Evolutionary conservation across 345 rosid species (phyloP).

Genomic region (Euphorbia pulcherrima): DNA sequence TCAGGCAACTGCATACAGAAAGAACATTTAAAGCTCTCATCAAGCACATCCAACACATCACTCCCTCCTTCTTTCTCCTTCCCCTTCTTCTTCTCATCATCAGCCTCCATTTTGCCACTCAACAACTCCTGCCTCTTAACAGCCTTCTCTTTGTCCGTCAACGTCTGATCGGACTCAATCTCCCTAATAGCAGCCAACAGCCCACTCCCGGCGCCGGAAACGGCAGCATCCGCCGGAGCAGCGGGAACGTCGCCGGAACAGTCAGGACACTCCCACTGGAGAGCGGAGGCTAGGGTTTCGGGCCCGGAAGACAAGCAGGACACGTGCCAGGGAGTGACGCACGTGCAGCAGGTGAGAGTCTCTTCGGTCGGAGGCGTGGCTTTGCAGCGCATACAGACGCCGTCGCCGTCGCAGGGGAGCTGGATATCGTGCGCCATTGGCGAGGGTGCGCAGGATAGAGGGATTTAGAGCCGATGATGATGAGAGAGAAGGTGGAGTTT

Average conservation of each 20-base stretch:
- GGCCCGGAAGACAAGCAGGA: constrained; percentile 42
- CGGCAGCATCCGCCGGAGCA: not conserved
- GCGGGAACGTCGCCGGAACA: constrained; percentile 26
- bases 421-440: constrained; percentile 44
- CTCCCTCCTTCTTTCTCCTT: constrained; percentile 5
- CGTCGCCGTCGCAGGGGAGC: constrained; percentile 66
- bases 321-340: constrained; percentile 75
- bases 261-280: constrained; percentile 71
- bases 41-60: constrained; percentile 35
- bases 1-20: constrained; percentile 59
- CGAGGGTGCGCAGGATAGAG: constrained; percentile 4
- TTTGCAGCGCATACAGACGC: constrained; percentile 64
- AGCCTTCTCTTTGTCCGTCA: constrained; percentile 54
- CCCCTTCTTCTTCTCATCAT: not conserved
- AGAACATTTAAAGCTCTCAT: constrained; percentile 42
- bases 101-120: constrained; percentile 13
- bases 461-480: not conserved
- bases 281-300: constrained; percentile 40
- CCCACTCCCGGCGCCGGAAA: not conserved
- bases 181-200: constrained; percentile 46
- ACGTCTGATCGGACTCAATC: constrained; percentile 44
- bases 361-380: constrained; percentile 39
- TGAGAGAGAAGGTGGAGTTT: no score
- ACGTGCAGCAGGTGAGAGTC: constrained; percentile 47
- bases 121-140: constrained; percentile 47